Conservation (phyloP, 2,329 filamentous ascomycete genomes). For the Thermothelomyces thermophilus region DNA sequence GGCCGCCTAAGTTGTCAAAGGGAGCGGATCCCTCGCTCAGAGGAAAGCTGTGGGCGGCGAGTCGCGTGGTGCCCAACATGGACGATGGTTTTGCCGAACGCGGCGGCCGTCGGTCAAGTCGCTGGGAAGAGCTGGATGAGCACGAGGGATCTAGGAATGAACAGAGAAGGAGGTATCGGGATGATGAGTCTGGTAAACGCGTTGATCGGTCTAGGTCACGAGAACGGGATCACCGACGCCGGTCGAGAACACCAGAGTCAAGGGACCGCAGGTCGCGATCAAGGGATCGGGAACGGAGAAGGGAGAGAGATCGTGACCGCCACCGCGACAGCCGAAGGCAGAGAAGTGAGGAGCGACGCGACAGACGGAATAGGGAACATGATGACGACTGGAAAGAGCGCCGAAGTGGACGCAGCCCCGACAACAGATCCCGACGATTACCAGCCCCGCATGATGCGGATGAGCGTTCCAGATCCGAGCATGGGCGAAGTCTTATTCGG, state of each 20-base stretch:
- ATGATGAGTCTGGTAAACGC: conserved; percentile 13
- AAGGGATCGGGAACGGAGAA: conserved; percentile 13
- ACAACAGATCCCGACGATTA: not conserved
- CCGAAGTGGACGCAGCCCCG: conserved; percentile 10
- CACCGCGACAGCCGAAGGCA: conserved; percentile 10
- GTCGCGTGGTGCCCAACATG: conserved; percentile 10
- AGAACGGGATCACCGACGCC: conserved; percentile 16
- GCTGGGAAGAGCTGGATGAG: conserved; percentile 16
- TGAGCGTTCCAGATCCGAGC: conserved; percentile 3
- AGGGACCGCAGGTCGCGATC: conserved; percentile 20
- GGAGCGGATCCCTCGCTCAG: no score
- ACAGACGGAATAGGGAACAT: conserved; percentile 12
- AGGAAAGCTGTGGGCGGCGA: not conserved
- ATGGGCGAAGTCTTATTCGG: conserved; percentile 24
- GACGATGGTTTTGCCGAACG: conserved; percentile 10
- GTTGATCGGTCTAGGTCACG: conserved; percentile 17
- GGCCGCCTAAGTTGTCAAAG: no score
- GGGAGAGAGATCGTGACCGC: conserved; percentile 15
- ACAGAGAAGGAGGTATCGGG: conserved; percentile 13
- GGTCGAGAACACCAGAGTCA: conserved; percentile 22
- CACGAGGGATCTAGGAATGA: conserved; percentile 5
- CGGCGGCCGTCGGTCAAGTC: conserved; percentile 14
- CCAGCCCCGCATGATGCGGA: not conserved
- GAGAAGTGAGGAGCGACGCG: conserved; percentile 6
- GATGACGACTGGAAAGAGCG: conserved; percentile 10